Conservation (phyloP, 2,329 filamentous ascomycete species). For the Colletotrichum brevisporum region DNA sequence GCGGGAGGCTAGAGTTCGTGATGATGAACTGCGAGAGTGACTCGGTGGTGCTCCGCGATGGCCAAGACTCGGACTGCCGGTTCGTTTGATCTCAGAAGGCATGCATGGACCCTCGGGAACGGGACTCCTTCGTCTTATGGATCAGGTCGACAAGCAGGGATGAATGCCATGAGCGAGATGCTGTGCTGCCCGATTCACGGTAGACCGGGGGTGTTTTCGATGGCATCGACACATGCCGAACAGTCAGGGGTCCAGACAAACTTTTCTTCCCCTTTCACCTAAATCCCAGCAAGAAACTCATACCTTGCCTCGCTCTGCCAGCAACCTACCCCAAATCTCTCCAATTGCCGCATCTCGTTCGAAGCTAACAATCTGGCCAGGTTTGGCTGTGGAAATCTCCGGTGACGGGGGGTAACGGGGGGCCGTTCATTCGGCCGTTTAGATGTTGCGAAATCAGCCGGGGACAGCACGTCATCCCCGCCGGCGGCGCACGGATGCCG, state of each 20-base stretch:
- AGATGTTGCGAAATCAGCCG: constrained; percentile 35
- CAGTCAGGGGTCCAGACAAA: constrained; percentile 34
- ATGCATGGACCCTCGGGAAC: not conserved
- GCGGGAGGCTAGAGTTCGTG: not conserved
- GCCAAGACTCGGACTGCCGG: constrained; percentile 1
- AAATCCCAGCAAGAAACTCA: not conserved
- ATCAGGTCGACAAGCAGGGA: constrained; percentile 9
- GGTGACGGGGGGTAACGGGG: constrained; percentile 2
- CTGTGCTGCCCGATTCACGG: not conserved
- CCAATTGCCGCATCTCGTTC: not conserved
- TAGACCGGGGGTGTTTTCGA: not conserved
- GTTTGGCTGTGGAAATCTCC: constrained; percentile 5
- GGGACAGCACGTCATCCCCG: constrained; percentile 39
- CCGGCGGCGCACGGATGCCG: constrained; percentile 25
- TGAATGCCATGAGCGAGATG: constrained; percentile 10
- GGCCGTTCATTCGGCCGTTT: constrained; percentile 6
- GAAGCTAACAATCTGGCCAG: not conserved
- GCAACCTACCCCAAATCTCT: constrained; percentile 5
- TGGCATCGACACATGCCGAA: constrained; percentile 15
- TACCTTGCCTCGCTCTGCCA: not conserved
- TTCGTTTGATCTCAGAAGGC: not conserved
- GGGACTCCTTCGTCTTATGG: constrained; percentile 35
- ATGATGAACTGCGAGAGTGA: not conserved
- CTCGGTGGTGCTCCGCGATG: too few relatives aligned
- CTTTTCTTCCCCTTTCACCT: not conserved